phyloP scores from a whole-genome alignment of 495 filamentous ascomycete species.

The Bacidia gigantensis region DNA sequence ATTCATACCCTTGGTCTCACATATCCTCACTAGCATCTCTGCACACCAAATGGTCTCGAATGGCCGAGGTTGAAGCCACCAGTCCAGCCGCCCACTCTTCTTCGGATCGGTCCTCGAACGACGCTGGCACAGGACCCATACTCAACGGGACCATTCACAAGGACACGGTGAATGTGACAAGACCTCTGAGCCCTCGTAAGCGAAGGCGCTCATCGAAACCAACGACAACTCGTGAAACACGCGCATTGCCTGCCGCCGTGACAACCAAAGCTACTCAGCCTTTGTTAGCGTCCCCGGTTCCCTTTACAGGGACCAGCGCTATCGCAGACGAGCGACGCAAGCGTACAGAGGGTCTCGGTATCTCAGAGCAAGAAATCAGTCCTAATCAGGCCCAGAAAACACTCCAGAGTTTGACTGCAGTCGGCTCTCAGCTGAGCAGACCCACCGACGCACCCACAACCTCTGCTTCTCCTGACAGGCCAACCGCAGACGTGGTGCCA shows the following conservation, averaged over 20 bases:
- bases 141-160: not conserved
- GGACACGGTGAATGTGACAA: not conserved
- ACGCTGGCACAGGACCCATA: not conserved
- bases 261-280: constrained; percentile 16
- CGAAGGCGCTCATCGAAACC: constrained; percentile 14
- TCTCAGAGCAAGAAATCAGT: constrained; percentile 12
- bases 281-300: constrained; percentile 12
- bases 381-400: constrained; percentile 18
- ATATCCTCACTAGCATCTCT: too few species aligned
- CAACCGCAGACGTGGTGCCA: constrained; percentile 12
- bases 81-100: not conserved
- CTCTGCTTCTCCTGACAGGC: constrained; percentile 13
- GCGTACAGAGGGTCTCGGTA: constrained; percentile 4
- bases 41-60: not conserved
- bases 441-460: constrained; percentile 4
- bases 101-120: not conserved
- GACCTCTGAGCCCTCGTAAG: constrained; percentile 14
- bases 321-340: constrained; percentile 17
- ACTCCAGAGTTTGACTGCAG: constrained; percentile 15
- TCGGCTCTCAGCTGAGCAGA: constrained; percentile 10
- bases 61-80: constrained; percentile 2
- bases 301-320: constrained; percentile 20
- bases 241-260: constrained; percentile 8
- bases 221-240: constrained; percentile 1
- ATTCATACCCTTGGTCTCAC: too few species aligned